Percentiles rank a stretch among this genome's conserved stretches.
These are phyloP conservation scores for Allium cepa DNA, from an alignment of 106 monocot genomes.

Conservation along the genomic window DNA sequence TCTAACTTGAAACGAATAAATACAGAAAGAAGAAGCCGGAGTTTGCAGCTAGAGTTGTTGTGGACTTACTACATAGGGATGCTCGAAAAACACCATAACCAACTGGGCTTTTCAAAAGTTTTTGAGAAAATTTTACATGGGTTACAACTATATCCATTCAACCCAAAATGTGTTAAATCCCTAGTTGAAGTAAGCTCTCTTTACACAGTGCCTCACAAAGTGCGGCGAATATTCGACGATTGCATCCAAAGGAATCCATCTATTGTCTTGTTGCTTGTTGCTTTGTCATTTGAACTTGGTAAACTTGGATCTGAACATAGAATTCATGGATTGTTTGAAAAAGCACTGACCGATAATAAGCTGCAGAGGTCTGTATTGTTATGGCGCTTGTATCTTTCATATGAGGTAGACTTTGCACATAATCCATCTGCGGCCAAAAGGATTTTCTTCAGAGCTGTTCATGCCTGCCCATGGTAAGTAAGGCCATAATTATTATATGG, in stretches of 20 bases:
- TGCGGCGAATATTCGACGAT: conserved; percentile 63
- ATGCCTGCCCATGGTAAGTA: conserved; percentile 93
- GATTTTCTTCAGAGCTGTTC: conserved; percentile 87
- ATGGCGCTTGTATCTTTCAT: conserved; percentile 87
- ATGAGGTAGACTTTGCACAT: conserved; percentile 43
- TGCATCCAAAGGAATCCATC: conserved; percentile 69
- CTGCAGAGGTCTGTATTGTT: conserved; percentile 86
- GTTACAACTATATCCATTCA: conserved; percentile 72
- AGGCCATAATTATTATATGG: too few species aligned
- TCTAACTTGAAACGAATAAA: conserved; percentile 7
- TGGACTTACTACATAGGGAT: conserved; percentile 48
- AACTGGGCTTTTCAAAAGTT: conserved; percentile 40
- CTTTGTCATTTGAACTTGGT: conserved; percentile 64
- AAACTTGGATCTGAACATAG: conserved; percentile 54
- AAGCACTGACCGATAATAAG: conserved; percentile 59
- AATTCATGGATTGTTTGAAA: conserved; percentile 85
- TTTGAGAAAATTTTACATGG: conserved; percentile 52
- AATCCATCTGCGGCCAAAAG: conserved; percentile 57
- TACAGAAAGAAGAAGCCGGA: conserved; percentile 58
- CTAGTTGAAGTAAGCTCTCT: conserved; percentile 47
- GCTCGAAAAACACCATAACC: conserved; percentile 49
- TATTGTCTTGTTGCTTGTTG: conserved; percentile 54
- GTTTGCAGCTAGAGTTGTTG: conserved; percentile 63
- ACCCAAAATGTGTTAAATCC: conserved; percentile 41
- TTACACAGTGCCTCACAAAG: conserved; percentile 59